Evolutionary conservation across 306 rosid species (phyloP), one percentile per base, ranked within the genome.

Genomic region (Trifolium pratense): DNA sequence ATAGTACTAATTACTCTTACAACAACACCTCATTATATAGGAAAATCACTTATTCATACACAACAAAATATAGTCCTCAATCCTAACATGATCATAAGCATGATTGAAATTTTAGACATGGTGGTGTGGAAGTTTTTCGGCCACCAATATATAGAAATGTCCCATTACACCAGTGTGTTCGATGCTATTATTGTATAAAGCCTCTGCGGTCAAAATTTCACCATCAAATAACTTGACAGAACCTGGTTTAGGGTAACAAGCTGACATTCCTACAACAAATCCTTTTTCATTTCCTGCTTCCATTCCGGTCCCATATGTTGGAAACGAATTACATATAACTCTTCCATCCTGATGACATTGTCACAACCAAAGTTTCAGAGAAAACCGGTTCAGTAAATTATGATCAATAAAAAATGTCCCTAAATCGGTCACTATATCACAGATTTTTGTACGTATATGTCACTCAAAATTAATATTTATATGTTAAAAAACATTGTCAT

Each of bases 201-300:
- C 55, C 49, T 71, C 83, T 2, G 85, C 57, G 45, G 68, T 75
- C 70, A 90, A 31, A 6, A 52, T 76, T 84, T 92, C 98, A 17
- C 91, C 90, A 37, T 81, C 83, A 6, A n/a, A 37, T 71, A 92
- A 86, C 82, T 84, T 81, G 62, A 88, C 13, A 23, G 91, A 66
- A 48, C 98, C 96, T 6, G 85, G 88, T 40, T 0, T 6, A 63
- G 98, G 96, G 66, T 81, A 92, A 71, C 98, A 92, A 25, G 90
- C 78, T 1, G 90, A 55, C 96, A 92, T 92, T 83, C 91, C 98
- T 32, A 90, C 91, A n/a, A 92, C 43, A 48, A 87, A 90, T 4
- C 96, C 96, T 21, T 71, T 80, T 81, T 92, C 98, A 34, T 92
- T 82, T 67, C 96, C 98, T 66, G 84, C 88, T 78, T 87, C 86